Evolutionary conservation across 768 basidiomycete species (phyloP).

Genomic region (Agaricus sinodeliciosus): DNA sequence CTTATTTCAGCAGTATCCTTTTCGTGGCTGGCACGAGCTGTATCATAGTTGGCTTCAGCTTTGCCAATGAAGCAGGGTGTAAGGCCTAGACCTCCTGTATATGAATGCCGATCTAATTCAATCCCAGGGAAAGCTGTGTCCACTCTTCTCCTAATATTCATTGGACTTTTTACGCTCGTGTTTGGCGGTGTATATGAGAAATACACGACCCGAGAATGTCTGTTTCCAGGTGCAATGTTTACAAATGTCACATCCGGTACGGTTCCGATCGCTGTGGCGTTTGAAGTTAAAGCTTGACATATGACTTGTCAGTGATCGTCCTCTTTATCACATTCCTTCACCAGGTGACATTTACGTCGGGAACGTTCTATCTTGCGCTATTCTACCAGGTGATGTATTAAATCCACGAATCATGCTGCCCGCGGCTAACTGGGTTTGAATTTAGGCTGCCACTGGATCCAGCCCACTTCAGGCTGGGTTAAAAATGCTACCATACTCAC

Average conservation of each 20-base stretch:
- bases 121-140: conserved; percentile 54
- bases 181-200: conserved; percentile 64
- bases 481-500: conserved; percentile 74
- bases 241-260: conserved; percentile 53
- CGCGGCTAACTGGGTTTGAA: conserved; percentile 10
- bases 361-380: conserved; percentile 80
- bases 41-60: conserved; percentile 76
- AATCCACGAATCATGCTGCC: conserved; percentile 10
- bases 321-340: conserved; percentile 72
- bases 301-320: conserved; percentile 43
- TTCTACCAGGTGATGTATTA: conserved; percentile 62
- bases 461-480: conserved; percentile 71
- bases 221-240: conserved; percentile 65
- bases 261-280: conserved; percentile 15
- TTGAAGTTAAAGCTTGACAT: conserved; percentile 14
- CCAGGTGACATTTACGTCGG: conserved; percentile 77
- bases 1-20: conserved; percentile 40
- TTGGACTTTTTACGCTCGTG: conserved; percentile 49
- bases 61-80: conserved; percentile 66
- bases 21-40: conserved; percentile 73
- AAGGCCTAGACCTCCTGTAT: conserved; percentile 23
- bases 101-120: conserved; percentile 11
- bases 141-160: conserved; percentile 53
- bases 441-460: conserved; percentile 61
- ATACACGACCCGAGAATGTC: conserved; percentile 56